These are phyloP conservation scores for Graphiopsis chlorocephala DNA, from an alignment of 2,329 filamentous ascomycete species.

Conservation along the genomic window DNA sequence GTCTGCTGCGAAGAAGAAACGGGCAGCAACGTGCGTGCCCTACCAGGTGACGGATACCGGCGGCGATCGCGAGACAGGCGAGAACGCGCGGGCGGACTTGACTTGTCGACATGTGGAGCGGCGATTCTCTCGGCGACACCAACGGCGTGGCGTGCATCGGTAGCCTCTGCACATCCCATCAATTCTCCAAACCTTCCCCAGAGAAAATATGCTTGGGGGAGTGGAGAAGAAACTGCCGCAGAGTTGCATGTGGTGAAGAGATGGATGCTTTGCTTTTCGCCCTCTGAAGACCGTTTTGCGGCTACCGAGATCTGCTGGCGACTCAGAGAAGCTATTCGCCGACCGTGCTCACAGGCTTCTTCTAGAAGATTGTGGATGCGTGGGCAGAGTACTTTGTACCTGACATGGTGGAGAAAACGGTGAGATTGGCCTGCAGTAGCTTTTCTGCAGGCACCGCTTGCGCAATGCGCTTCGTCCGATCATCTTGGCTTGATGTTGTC, in stretches of 20 bases:
- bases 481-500: neutral
- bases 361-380: neutral
- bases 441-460: constrained; percentile 11
- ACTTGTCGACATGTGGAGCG: constrained; percentile 3
- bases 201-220: constrained; percentile 2
- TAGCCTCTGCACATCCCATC: neutral
- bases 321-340: neutral
- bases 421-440: constrained; percentile 14
- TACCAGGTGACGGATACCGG: neutral
- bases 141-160: constrained; percentile 15
- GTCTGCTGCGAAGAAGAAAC: neutral
- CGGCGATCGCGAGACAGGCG: neutral
- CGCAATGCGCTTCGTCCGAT: constrained; percentile 1
- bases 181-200: constrained; percentile 2
- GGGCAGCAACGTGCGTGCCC: neutral
- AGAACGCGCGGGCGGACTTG: neutral
- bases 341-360: constrained; percentile 1
- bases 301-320: neutral
- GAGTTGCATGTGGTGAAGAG: neutral
- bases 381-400: constrained; percentile 7
- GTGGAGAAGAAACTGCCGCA: constrained; percentile 3
- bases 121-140: constrained; percentile 10
- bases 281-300: neutral
- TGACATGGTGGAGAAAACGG: constrained; percentile 8
- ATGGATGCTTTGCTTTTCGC: neutral